These are phyloP conservation scores for Lentinus tigrinus DNA, from an alignment of 768 basidiomycete species.

Conservation along the genomic window DNA sequence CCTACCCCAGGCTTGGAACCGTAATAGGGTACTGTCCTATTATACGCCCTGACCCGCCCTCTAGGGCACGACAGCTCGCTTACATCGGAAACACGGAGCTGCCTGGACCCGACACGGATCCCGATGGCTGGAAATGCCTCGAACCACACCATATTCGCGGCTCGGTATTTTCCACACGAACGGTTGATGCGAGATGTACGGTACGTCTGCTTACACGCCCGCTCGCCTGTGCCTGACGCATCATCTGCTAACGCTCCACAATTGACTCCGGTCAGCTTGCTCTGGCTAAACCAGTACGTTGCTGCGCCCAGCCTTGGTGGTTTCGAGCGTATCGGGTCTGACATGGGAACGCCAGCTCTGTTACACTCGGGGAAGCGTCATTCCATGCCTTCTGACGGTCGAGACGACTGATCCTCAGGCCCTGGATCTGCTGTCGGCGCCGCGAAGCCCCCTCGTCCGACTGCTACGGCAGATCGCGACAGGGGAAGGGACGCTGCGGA, in stretches of 20 bases:
- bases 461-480: slow-evolving; percentile 15
- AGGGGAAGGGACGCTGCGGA: neutral
- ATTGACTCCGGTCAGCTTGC: slow-evolving; percentile 11
- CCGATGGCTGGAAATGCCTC: slow-evolving; percentile 26
- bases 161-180: slow-evolving; percentile 20
- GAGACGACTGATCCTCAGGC: slow-evolving; percentile 21
- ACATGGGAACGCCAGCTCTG: slow-evolving; percentile 13
- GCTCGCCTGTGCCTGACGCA: neutral
- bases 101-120: slow-evolving; percentile 26
- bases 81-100: slow-evolving; percentile 24
- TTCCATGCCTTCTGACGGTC: slow-evolving; percentile 18
- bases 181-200: slow-evolving; percentile 17
- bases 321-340: neutral
- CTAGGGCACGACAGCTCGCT: slow-evolving; percentile 23
- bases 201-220: slow-evolving; percentile 13
- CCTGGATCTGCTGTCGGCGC: slow-evolving; percentile 21
- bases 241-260: neutral
- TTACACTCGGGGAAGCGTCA: slow-evolving; percentile 23
- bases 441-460: slow-evolving; percentile 16
- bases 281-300: slow-evolving; percentile 17
- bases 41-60: slow-evolving; percentile 20
- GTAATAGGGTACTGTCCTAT: slow-evolving; percentile 22
- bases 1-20: slow-evolving; percentile 15
- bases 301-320: neutral
- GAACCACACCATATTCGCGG: slow-evolving; percentile 18